Evolutionary conservation across 108 stramenopile genomes (phyloP), one percentile per base, ranked within the genome.

Genomic region (Nitzschia putrida): DNA sequence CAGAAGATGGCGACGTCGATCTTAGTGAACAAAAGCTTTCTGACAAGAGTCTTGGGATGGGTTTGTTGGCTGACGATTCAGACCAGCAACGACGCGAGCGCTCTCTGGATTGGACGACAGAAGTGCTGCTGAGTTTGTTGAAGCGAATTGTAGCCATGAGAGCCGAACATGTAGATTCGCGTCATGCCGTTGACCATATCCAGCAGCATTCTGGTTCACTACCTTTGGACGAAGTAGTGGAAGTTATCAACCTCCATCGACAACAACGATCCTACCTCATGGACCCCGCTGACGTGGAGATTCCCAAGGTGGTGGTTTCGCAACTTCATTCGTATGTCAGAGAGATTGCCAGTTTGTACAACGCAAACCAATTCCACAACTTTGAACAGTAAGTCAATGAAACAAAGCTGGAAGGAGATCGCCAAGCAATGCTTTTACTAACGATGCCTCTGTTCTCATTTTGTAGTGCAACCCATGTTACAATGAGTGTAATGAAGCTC

Each of bases 281-380:
- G 7, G 61, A 47, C 45, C 18, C 44, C 5, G 23, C 8, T 3
- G 43, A 41, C 26, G 37, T 66, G 5, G 26, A 47, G 2, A 49
- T 66, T 0, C 12, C 38, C n/a, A 38, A 66, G 8, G 51, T 16
- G n/a, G 65, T 66, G 1, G 29, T 53, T 2, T 24, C 29, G 0
- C 55, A 69, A 25, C 34, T 56, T 55, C 45, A 29, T 7, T 37
- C 67, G 3, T 74, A 68, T 25, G 66, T 76, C 8, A 38, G 43
- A 42, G 61, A 37, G 44, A 64, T 69, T 37, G 60, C 68, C 23
- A 42, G 43, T 11, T 43, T 64, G 67, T 69, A 76, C 26, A 22
- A 56, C 18, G 23, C 51, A n/a, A 65, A 65, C 44, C 20, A 57
- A 18, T 73, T 73, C 45, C 72, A 73, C 45, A 65, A 50, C 29